These are phyloP conservation scores for Sabuloglossum arenarium DNA, from an alignment of 495 filamentous ascomycete genomes.

Conservation along the genomic window DNA sequence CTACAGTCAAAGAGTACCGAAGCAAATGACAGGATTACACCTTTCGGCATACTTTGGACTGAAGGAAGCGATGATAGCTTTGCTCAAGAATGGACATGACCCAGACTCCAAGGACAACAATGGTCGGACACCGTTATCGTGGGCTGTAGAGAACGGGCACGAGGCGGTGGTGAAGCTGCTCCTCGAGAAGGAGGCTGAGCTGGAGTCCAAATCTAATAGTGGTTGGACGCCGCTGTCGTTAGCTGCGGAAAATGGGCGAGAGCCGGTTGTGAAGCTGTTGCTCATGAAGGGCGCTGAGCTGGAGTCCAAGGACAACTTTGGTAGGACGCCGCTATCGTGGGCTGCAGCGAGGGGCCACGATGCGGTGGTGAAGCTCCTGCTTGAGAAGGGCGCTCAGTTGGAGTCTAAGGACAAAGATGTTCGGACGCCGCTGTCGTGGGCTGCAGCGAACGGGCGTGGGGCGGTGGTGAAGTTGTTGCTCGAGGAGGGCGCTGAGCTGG, in stretches of 20 bases:
- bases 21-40: constrained; percentile 10
- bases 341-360: not conserved
- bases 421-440: too few relatives aligned
- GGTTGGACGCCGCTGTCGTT: not conserved
- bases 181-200: not conserved
- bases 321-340: not conserved
- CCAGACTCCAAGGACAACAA: not conserved
- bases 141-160: not conserved
- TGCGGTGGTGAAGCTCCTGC: too few relatives aligned
- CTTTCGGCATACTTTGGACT: constrained; percentile 12
- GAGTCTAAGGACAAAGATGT: too few relatives aligned
- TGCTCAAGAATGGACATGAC: not conserved
- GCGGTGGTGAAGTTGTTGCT: too few relatives aligned
- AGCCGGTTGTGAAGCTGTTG: not conserved
- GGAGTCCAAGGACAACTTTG: not conserved
- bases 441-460: too few relatives aligned
- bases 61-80: not conserved
- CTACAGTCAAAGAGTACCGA: constrained; percentile 5
- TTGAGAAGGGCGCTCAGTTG: too few relatives aligned
- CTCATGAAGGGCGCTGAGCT: not conserved
- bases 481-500: too few relatives aligned
- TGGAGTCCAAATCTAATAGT: not conserved
- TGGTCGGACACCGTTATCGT: not conserved
- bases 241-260: not conserved
- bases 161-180: not conserved